phyloP scores from a whole-genome alignment of 2,329 filamentous ascomycete species.

The Aspergillus carbonarius region DNA sequence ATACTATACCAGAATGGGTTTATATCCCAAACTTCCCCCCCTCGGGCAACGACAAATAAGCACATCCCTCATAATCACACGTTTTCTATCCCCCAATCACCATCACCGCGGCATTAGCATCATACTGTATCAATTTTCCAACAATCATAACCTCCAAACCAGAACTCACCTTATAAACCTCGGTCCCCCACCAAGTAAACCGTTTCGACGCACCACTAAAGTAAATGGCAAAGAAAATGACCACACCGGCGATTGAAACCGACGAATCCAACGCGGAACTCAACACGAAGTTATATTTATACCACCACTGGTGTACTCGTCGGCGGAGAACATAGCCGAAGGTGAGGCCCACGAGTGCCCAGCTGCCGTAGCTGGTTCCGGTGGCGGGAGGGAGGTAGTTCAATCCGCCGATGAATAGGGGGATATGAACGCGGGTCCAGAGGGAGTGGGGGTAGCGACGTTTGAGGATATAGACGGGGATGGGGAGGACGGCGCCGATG shows the following conservation, averaged over 20 bases:
- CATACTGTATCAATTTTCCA: too few relatives aligned
- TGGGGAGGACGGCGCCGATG: constrained; percentile 59
- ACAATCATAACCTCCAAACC: too few relatives aligned
- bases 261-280: constrained; percentile 62
- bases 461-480: constrained; percentile 58
- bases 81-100: constrained; percentile 16
- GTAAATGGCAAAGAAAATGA: constrained; percentile 30
- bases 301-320: constrained; percentile 65
- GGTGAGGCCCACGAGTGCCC: constrained; percentile 62
- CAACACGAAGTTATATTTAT: constrained; percentile 71
- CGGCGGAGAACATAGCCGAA: constrained; percentile 66
- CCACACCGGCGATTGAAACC: constrained; percentile 25
- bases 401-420: constrained; percentile 16
- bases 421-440: constrained; percentile 12
- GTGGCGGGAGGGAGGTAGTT: constrained; percentile 61
- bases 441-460: constrained; percentile 54
- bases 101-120: too few relatives aligned
- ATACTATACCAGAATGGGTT: not conserved
- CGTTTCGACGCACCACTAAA: constrained; percentile 24
- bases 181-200: constrained; percentile 29
- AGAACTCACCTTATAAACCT: constrained; percentile 23
- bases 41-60: constrained; percentile 18
- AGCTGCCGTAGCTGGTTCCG: constrained; percentile 66
- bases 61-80: constrained; percentile 25
- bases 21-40: constrained; percentile 17